These are phyloP conservation scores for Penicillium sp. DNA, from an alignment of 2,329 filamentous ascomycete genomes.

Conservation along the genomic window DNA sequence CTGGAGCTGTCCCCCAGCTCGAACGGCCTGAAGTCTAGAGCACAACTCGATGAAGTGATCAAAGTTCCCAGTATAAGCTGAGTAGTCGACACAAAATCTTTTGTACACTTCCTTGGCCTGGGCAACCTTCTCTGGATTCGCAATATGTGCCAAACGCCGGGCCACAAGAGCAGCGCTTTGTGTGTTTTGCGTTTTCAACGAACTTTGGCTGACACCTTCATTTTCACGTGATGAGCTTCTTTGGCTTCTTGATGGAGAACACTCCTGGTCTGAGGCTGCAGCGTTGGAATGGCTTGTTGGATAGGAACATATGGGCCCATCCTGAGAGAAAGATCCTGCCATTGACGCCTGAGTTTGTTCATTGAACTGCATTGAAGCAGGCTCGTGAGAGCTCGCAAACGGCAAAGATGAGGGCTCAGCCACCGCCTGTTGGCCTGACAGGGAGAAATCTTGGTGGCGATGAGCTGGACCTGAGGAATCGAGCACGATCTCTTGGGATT, in stretches of 20 bases:
- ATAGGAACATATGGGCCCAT: constrained; percentile 3
- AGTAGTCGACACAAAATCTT: constrained; percentile 39
- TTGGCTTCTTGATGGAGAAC: constrained; percentile 11
- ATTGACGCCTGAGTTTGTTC: constrained; percentile 5
- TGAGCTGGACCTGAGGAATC: constrained; percentile 24
- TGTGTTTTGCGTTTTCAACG: constrained; percentile 2
- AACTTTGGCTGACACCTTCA: not conserved
- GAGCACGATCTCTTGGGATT: constrained; percentile 18
- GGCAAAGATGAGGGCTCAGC: constrained; percentile 17
- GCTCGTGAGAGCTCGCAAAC: constrained; percentile 19
- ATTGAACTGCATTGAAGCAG: constrained; percentile 3
- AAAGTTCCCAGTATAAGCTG: constrained; percentile 37
- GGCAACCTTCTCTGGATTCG: constrained; percentile 13
- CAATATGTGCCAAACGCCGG: constrained; percentile 23
- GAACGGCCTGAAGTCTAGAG: constrained; percentile 32
- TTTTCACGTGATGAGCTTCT: not conserved
- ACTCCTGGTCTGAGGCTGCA: constrained; percentile 6
- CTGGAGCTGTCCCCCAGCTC: constrained; percentile 27
- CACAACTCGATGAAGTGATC: constrained; percentile 40
- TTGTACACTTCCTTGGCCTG: constrained; percentile 31
- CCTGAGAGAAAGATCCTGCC: not conserved
- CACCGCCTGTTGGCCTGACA: constrained; percentile 5
- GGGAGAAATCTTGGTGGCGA: constrained; percentile 12
- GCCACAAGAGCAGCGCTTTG: constrained; percentile 15
- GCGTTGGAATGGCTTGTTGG: constrained; percentile 15